These are phyloP conservation scores for Penicillium capsulatum DNA, from an alignment of 2,329 filamentous ascomycete genomes.

Conservation along the genomic window DNA sequence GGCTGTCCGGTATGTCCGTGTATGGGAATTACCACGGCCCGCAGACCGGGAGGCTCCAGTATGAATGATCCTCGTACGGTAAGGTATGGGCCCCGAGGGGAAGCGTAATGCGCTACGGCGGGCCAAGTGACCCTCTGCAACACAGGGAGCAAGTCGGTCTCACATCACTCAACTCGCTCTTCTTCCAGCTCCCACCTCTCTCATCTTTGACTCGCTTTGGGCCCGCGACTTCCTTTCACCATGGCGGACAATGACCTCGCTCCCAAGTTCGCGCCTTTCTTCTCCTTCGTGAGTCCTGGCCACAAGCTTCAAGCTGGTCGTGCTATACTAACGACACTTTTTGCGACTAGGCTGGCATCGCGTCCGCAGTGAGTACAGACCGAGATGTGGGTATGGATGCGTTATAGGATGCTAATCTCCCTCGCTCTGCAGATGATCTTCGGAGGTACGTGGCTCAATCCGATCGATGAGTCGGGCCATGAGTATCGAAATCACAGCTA, in stretches of 20 bases:
- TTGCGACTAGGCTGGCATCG: conserved; percentile 45
- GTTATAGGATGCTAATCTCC: conserved; percentile 21
- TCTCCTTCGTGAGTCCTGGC: conserved; percentile 61
- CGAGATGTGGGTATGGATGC: conserved; percentile 1
- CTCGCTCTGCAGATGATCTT: conserved; percentile 46
- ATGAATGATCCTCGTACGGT: conserved; percentile 1
- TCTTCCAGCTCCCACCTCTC: conserved; percentile 8
- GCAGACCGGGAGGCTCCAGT: neutral
- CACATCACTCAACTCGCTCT: neutral
- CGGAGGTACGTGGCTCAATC: conserved; percentile 42
- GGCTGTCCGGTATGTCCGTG: conserved; percentile 17
- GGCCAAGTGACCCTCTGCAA: conserved; percentile 23
- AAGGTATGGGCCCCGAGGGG: conserved; percentile 15
- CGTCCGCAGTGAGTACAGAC: conserved; percentile 43
- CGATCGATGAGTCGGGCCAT: neutral
- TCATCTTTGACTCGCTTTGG: conserved; percentile 1
- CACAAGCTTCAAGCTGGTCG: conserved; percentile 4
- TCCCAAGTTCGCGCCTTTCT: conserved; percentile 63
- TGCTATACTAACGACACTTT: conserved; percentile 23
- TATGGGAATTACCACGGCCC: conserved; percentile 15
- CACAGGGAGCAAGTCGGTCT: conserved; percentile 13
- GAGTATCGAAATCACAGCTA: neutral
- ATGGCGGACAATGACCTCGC: conserved; percentile 50
- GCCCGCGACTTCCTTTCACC: conserved; percentile 15
- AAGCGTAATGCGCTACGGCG: conserved; percentile 19